phyloP scores from a whole-genome alignment of 352 stramenopile genomes.

The Pythium inflatum region DNA sequence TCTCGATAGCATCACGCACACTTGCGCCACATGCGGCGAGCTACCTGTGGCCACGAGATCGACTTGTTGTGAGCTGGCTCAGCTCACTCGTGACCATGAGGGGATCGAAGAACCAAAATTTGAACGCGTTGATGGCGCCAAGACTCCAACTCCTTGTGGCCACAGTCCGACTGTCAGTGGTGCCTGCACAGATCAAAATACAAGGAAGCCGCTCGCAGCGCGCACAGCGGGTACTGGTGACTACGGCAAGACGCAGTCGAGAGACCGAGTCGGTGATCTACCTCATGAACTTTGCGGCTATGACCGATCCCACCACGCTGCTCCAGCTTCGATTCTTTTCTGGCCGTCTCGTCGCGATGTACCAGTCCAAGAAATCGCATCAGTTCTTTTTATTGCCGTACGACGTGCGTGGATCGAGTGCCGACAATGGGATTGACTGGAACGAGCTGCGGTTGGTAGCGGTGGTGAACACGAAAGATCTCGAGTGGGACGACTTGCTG shows the following conservation, averaged over 20 bases:
- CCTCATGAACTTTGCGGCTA: conserved; percentile 29
- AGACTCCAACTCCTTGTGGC: not conserved
- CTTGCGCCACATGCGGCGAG: not conserved
- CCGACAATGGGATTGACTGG: conserved; percentile 17
- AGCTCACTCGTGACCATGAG: not conserved
- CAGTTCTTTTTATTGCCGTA: conserved; percentile 13
- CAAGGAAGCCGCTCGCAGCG: too few species aligned
- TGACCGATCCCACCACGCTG: conserved; percentile 28
- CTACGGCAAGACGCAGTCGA: not conserved
- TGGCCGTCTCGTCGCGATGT: conserved; percentile 1
- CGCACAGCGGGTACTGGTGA: conserved; percentile 7
- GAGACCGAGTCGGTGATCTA: conserved; percentile 18
- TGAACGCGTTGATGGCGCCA: too few species aligned
- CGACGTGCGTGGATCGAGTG: not conserved
- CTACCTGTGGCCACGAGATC: conserved; percentile 17
- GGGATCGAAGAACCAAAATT: too few species aligned
- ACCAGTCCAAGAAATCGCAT: not conserved
- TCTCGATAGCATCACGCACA: not conserved
- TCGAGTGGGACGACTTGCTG: conserved; percentile 19
- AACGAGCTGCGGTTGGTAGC: conserved; percentile 5
- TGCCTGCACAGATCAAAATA: too few species aligned
- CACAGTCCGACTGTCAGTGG: not conserved
- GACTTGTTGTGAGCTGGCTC: conserved; percentile 24
- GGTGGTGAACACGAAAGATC: conserved; percentile 4
- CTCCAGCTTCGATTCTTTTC: not conserved